These are phyloP conservation scores for Mycena albidolilacea DNA, from an alignment of 768 basidiomycete species.

Conservation along the genomic window DNA sequence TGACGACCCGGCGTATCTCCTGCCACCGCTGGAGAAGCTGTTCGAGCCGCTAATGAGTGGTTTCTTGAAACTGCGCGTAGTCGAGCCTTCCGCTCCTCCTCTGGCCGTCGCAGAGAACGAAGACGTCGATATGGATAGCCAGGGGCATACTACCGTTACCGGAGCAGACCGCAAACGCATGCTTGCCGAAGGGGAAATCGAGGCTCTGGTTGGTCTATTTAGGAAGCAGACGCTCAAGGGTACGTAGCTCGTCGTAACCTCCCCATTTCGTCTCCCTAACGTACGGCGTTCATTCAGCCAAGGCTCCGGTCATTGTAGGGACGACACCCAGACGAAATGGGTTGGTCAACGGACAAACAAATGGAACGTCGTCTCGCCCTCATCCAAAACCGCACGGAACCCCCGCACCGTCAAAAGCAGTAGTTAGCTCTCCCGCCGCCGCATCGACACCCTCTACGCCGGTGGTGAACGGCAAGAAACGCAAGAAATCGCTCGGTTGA, in stretches of 20 bases:
- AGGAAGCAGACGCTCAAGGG: constrained; percentile 61
- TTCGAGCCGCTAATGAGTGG: constrained; percentile 70
- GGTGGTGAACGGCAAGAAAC: constrained; percentile 64
- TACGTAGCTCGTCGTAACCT: constrained; percentile 39
- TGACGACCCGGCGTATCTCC: constrained; percentile 80
- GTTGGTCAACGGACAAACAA: constrained; percentile 30
- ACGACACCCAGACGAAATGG: constrained; percentile 24
- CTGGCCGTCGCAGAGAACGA: constrained; percentile 46
- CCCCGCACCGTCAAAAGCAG: constrained; percentile 37
- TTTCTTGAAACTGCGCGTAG: constrained; percentile 50
- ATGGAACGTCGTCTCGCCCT: constrained; percentile 28
- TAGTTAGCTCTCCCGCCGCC: constrained; percentile 16
- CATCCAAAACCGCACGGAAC: constrained; percentile 27
- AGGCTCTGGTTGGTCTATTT: constrained; percentile 76
- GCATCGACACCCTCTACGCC: constrained; percentile 38
- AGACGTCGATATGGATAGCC: constrained; percentile 62
- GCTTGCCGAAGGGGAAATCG: constrained; percentile 71
- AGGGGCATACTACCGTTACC: constrained; percentile 41
- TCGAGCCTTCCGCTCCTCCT: constrained; percentile 31
- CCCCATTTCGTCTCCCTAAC: constrained; percentile 15
- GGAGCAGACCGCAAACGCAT: constrained; percentile 45
- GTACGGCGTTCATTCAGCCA: constrained; percentile 16
- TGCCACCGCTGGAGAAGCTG: constrained; percentile 80
- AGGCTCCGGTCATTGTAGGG: constrained; percentile 20
- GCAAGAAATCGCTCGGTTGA: constrained; percentile 65